Evolutionary conservation across 2,329 filamentous ascomycete genomes (phyloP), one percentile per base, ranked within the genome.

Genomic region (Penicillium sp.): DNA sequence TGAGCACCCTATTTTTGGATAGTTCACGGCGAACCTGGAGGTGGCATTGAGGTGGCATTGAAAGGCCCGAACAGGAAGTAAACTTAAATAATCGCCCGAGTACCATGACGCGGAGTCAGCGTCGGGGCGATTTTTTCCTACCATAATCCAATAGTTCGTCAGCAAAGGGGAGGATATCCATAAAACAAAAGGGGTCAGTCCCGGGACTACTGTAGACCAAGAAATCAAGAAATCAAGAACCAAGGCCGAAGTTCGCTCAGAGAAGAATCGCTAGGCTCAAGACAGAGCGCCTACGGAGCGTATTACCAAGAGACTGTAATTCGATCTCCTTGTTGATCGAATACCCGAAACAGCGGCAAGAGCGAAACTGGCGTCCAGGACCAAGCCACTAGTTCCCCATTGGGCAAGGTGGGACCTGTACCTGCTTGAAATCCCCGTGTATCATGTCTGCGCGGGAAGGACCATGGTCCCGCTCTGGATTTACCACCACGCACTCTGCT

Each of bases 391-490:
- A 52, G 18, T 2, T 9, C 50, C 43, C 15, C 18, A 41, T 37
- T 8, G 4, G 42, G 50, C 12, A 44, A n/a, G 23, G 49, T 44
- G 49, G 27, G n/a, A 26, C 27, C 27, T 9, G 29, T 43, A 26
- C 40, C 37, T 50, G 46, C 12, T 25, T 48, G 59, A 49, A 56
- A 55, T 49, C 55, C 41, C 56, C 48, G 51, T 49, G 55, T 57
- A 57, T 49, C 23, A 48, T n/a, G 20, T 49, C 29, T 31, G n/a
- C 35, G 27, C 55, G 55, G 55, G 51, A 57, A 51, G 44, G 55
- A 40, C 51, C 48, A 49, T 54, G 55, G 49, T 33, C 40, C 40
- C 33, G 20, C 53, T 23, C 15, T 27, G 3, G 31, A 12, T 25
- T 22, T 52, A 40, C 14, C 11, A 20, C 37, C 61, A 62, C 59